Conservation (phyloP, 169 alveolate genomes). For the Pseudocohnilembus persalinus region DNA sequence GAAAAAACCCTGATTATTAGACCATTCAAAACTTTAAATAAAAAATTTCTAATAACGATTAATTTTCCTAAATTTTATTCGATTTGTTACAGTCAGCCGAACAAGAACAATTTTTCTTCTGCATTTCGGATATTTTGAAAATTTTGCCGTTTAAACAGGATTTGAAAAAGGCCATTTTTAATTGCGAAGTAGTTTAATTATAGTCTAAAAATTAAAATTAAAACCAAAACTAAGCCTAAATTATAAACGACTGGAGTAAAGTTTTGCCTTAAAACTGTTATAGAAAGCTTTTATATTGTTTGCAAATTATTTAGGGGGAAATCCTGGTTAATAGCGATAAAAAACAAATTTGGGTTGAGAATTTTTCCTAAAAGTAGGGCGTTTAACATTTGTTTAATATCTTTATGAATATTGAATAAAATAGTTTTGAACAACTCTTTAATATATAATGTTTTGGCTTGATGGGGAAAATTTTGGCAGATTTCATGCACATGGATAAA, state of each 20-base stretch:
- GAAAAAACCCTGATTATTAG: background rate
- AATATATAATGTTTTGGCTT: background rate
- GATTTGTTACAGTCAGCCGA: background rate
- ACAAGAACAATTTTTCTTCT: background rate
- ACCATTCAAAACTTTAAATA: background rate
- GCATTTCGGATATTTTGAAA: background rate
- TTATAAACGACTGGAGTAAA: background rate
- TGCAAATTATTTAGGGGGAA: background rate
- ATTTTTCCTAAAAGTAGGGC: background rate
- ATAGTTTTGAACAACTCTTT: too few relatives aligned
- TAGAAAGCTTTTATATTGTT: background rate
- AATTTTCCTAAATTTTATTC: background rate
- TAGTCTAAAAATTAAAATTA: background rate
- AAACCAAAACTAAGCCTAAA: background rate
- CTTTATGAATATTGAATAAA: too few relatives aligned
- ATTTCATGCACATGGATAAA: too few relatives aligned
- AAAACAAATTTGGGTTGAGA: background rate
- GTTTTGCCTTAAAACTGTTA: background rate
- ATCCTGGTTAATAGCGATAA: background rate
- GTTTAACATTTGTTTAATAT: background rate
- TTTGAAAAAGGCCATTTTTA: background rate
- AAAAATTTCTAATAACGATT: background rate
- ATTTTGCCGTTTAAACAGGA: background rate
- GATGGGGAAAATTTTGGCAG: too few relatives aligned
- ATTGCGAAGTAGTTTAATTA: too few relatives aligned